A percentile compares a stretch with the other conserved stretches of the same genome.
Evolutionary conservation across 225 moss, liverwort and hornwort species (phyloP).

Genomic region (Rhytidiadelphus loreus): DNA sequence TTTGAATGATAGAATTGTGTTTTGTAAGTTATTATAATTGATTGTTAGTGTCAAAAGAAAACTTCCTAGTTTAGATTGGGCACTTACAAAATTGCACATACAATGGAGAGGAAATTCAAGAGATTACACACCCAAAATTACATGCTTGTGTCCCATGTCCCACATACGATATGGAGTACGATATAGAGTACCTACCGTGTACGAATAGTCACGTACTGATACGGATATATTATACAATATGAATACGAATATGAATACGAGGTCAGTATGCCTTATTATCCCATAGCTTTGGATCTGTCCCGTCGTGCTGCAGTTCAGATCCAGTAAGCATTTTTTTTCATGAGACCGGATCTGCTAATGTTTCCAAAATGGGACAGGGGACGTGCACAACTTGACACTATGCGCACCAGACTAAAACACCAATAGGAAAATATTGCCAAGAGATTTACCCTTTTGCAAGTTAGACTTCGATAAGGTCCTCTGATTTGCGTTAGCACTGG

Average conservation of each 20-base stretch:
- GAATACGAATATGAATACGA: neutral
- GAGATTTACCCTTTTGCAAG: slow-evolving; percentile 11
- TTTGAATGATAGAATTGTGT: neutral
- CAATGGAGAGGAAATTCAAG: neutral
- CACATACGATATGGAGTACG: neutral
- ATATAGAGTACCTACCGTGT: neutral
- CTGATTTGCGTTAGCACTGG: slow-evolving; percentile 3
- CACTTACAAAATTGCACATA: neutral
- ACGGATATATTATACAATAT: neutral
- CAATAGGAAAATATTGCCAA: neutral
- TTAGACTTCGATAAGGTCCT: slow-evolving; percentile 17
- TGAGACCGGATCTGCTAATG: neutral
- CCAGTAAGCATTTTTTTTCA: neutral
- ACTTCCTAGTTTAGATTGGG: neutral
- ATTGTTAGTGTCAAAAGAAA: neutral
- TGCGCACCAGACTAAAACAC: neutral
- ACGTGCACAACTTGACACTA: neutral
- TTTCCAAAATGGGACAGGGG: neutral
- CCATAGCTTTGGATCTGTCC: neutral
- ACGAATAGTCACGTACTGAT: neutral
- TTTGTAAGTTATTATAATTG: neutral
- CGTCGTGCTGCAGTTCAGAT: neutral
- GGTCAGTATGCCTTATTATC: neutral
- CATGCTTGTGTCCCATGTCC: neutral
- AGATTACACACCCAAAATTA: neutral